Conservation (phyloP, 352 stramenopile species). For the Globisporangium takayamanum region DNA sequence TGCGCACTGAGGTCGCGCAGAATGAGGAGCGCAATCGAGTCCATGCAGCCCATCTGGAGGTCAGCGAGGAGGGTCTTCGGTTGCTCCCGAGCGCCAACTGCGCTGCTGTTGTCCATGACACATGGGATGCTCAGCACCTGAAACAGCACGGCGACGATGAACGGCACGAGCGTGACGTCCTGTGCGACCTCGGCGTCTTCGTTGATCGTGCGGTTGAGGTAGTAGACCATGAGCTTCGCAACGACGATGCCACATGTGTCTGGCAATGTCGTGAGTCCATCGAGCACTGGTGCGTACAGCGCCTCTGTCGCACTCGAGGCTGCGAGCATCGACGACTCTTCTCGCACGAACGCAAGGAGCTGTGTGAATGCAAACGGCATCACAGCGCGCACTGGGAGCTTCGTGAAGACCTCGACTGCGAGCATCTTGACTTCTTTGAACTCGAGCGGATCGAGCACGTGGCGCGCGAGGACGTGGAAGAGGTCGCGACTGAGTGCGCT, state of each 20-base stretch:
- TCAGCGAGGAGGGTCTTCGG: conserved; percentile 35
- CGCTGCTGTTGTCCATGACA: neutral
- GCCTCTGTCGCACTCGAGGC: conserved; percentile 4
- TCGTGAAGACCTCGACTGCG: conserved; percentile 42
- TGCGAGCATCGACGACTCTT: conserved; percentile 12
- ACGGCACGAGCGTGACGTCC: conserved; percentile 17
- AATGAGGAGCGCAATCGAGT: conserved; percentile 53
- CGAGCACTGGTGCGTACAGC: conserved; percentile 12
- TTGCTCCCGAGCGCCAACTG: neutral
- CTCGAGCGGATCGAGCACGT: conserved; percentile 53
- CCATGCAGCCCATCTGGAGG: conserved; percentile 64
- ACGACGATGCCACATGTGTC: conserved; percentile 34
- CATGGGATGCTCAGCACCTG: conserved; percentile 45
- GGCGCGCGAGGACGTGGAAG: conserved; percentile 32
- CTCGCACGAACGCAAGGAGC: conserved; percentile 35
- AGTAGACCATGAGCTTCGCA: conserved; percentile 72
- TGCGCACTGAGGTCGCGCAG: conserved; percentile 12
- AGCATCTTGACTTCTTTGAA: conserved; percentile 82
- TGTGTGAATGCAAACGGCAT: conserved; percentile 35
- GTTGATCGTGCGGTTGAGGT: conserved; percentile 59
- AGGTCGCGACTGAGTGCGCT: conserved; percentile 8
- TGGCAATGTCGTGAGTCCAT: conserved; percentile 16
- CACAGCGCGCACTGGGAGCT: conserved; percentile 26
- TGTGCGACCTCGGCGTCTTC: conserved; percentile 24
- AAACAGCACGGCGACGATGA: conserved; percentile 28